These are phyloP conservation scores for Cladobotryum mycophilum DNA, from an alignment of 2,329 filamentous ascomycete genomes.

Conservation along the genomic window DNA sequence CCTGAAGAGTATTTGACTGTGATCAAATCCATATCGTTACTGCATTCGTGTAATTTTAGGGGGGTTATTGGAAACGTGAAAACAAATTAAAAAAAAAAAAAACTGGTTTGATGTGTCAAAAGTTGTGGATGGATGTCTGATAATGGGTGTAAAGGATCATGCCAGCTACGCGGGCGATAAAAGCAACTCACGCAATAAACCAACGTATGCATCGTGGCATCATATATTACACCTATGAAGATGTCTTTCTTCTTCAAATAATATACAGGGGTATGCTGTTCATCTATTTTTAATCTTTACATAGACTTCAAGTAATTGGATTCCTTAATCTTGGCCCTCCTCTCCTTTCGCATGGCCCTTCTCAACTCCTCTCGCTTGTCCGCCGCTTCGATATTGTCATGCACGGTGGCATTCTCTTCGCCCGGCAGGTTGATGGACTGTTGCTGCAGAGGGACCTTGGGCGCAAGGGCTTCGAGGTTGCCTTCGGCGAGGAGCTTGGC, in stretches of 20 bases:
- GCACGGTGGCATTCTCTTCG: constrained; percentile 34
- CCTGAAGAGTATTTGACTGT: too few species aligned
- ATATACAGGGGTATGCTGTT: constrained; percentile 17
- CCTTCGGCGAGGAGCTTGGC: constrained; percentile 56
- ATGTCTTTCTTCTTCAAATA: constrained; percentile 15
- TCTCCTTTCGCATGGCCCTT: constrained; percentile 66
- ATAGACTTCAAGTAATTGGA: constrained; percentile 78
- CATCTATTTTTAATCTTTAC: constrained; percentile 33
- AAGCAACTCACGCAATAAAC: not conserved
- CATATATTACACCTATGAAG: constrained; percentile 22
- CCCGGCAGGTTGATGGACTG: constrained; percentile 70
- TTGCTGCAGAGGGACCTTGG: constrained; percentile 68
- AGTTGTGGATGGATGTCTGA: too few species aligned
- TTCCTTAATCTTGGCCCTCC: constrained; percentile 75
- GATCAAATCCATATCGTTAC: too few species aligned
- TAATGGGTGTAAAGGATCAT: too few species aligned
- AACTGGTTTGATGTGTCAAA: too few species aligned
- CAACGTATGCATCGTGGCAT: not conserved
- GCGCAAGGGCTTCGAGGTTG: constrained; percentile 57
- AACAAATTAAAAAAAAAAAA: too few species aligned
- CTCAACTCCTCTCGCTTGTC: constrained; percentile 56
- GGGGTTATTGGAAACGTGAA: too few species aligned
- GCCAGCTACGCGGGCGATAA: not conserved
- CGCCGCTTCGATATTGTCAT: constrained; percentile 42
- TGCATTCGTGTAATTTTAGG: too few species aligned